A percentile compares a stretch with the other conserved stretches of the same genome.
Conservation (phyloP, 345 rosid species). For the Angophora floribunda region DNA sequence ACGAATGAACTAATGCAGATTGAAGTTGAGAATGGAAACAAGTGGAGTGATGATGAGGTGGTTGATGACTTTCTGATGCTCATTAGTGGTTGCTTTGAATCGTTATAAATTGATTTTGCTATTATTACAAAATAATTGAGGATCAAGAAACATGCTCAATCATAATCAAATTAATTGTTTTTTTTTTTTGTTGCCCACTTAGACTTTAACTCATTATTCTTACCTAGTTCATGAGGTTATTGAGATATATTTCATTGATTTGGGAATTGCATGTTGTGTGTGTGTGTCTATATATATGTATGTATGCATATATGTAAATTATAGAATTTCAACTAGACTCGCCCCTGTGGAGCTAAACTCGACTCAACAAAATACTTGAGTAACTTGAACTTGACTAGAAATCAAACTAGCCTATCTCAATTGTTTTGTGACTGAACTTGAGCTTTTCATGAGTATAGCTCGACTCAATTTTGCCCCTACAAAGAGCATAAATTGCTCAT, state of each 20-base stretch:
- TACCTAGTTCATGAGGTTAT: not conserved
- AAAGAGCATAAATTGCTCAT: not conserved
- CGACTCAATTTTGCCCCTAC: not conserved
- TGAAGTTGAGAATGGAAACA: constrained; percentile 18
- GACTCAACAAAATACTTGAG: not conserved
- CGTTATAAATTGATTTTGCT: not conserved
- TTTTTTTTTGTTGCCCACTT: too few relatives aligned
- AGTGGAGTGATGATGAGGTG: constrained; percentile 21
- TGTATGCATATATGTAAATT: too few relatives aligned
- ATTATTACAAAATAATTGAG: too few relatives aligned
- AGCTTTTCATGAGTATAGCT: not conserved
- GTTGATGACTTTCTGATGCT: constrained; percentile 16
- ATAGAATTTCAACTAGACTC: not conserved
- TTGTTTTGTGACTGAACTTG: accelerated
- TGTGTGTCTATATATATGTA: too few relatives aligned
- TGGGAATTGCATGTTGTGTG: not conserved
- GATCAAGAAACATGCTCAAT: too few relatives aligned
- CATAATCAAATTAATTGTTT: too few relatives aligned
- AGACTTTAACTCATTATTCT: too few relatives aligned
- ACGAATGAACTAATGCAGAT: constrained; percentile 29
- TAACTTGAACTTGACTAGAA: not conserved
- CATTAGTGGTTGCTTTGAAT: constrained; percentile 17
- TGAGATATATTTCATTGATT: too few relatives aligned
- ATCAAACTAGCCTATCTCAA: not conserved
- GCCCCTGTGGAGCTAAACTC: not conserved